phyloP scores from a whole-genome alignment of 2,329 filamentous ascomycete genomes.

The Colletotrichum orchidophilum region DNA sequence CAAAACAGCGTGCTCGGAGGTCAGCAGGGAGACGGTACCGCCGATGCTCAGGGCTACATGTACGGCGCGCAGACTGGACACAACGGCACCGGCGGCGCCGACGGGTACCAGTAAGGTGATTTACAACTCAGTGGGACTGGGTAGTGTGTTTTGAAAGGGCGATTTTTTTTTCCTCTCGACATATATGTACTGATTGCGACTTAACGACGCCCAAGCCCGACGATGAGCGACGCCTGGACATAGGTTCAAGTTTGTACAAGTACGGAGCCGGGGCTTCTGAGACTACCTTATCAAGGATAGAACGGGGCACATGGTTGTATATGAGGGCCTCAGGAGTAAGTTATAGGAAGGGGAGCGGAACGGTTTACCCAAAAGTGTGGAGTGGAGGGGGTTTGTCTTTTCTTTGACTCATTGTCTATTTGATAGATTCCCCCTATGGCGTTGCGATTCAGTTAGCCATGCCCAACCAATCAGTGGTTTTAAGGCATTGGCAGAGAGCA shows the following conservation, averaged over 20 bases:
- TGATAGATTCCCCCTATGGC: conserved; percentile 32
- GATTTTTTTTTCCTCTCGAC: conserved; percentile 2
- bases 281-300: neutral
- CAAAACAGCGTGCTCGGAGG: conserved; percentile 47
- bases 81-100: conserved; percentile 64
- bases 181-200: conserved; percentile 27
- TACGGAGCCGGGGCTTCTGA: conserved; percentile 38
- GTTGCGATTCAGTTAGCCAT: conserved; percentile 26
- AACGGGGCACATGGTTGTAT: conserved; percentile 30
- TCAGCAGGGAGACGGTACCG: conserved; percentile 54
- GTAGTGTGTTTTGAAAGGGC: neutral
- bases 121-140: neutral
- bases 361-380: conserved; percentile 26
- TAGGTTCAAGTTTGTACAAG: conserved; percentile 45
- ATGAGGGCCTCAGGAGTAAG: conserved; percentile 33
- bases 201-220: conserved; percentile 32
- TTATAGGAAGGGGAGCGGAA: conserved; percentile 26
- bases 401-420: conserved; percentile 16
- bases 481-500: conserved; percentile 21
- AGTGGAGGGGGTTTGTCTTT: conserved; percentile 19
- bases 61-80: conserved; percentile 65
- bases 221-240: conserved; percentile 33
- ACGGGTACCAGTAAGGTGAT: conserved; percentile 56
- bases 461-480: neutral
- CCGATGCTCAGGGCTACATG: conserved; percentile 56